These are phyloP conservation scores for Bremia lactucae DNA, from an alignment of 352 stramenopile species.

Conservation along the genomic window DNA sequence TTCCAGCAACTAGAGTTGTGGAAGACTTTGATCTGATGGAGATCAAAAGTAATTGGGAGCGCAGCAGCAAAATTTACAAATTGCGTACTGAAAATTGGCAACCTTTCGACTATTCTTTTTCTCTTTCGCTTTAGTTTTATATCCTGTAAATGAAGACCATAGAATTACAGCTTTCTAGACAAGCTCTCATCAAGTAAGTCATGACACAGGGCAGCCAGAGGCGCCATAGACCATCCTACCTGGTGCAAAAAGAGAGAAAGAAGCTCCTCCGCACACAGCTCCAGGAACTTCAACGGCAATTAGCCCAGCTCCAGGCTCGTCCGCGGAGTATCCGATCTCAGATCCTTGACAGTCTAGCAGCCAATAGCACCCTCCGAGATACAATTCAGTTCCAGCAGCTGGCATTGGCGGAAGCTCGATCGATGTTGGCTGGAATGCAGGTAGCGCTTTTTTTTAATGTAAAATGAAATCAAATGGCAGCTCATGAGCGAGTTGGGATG, in stretches of 20 bases:
- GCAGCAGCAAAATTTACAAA: too few species aligned
- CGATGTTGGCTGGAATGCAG: slow-evolving; percentile 16
- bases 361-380: slow-evolving; percentile 20
- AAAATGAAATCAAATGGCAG: background rate
- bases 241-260: slow-evolving; percentile 21
- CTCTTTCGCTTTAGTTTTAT: too few species aligned
- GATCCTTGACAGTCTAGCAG: slow-evolving; percentile 7
- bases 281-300: slow-evolving; percentile 7
- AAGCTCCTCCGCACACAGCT: slow-evolving; percentile 16
- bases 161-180: too few species aligned
- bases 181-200: too few species aligned
- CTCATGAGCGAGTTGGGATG: slow-evolving; percentile 3
- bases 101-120: too few species aligned
- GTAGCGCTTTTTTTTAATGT: slow-evolving; percentile 6
- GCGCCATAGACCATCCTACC: slow-evolving; percentile 18
- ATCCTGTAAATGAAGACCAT: too few species aligned
- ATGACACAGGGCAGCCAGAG: too few species aligned
- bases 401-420: slow-evolving; percentile 3
- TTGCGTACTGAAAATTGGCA: too few species aligned
- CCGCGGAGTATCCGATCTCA: slow-evolving; percentile 11
- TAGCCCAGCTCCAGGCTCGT: slow-evolving; percentile 12
- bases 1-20: too few species aligned
- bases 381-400: slow-evolving; percentile 15
- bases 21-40: too few species aligned
- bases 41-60: too few species aligned